Conservation (phyloP, 352 stramenopile genomes). For the Plasmopara muralis region DNA sequence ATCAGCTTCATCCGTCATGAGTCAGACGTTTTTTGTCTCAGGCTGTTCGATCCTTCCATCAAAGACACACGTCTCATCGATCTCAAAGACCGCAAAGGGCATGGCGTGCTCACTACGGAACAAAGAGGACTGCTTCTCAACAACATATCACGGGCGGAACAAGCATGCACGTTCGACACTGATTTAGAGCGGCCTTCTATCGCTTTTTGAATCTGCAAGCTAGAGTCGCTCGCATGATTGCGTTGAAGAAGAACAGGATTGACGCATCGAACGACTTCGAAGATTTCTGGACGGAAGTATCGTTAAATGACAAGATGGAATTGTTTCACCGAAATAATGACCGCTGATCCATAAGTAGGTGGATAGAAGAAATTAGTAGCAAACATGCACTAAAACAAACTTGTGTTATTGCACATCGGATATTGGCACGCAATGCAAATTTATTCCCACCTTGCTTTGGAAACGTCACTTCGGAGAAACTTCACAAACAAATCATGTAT, state of each 20-base stretch:
- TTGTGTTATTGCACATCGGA: too few relatives aligned
- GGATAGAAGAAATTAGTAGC: too few relatives aligned
- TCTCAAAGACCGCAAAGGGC: constrained; percentile 4
- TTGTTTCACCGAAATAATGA: background rate
- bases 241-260: constrained; percentile 20
- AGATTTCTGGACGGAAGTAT: constrained; percentile 20
- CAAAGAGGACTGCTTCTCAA: constrained; percentile 1
- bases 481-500: too few relatives aligned
- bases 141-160: constrained; percentile 8
- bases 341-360: constrained; percentile 1
- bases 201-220: constrained; percentile 11
- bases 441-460: too few relatives aligned
- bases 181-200: constrained; percentile 10
- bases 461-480: too few relatives aligned
- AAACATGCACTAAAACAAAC: too few relatives aligned
- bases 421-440: too few relatives aligned
- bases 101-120: too few relatives aligned
- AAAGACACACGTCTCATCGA: constrained; percentile 6
- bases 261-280: constrained; percentile 18
- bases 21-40: background rate
- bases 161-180: constrained; percentile 11
- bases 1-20: constrained; percentile 8
- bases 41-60: background rate
- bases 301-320: constrained; percentile 11
- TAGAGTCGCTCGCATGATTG: constrained; percentile 12